These are phyloP conservation scores for Detonula confervacea DNA, from an alignment of 352 stramenopile genomes.

Conservation along the genomic window DNA sequence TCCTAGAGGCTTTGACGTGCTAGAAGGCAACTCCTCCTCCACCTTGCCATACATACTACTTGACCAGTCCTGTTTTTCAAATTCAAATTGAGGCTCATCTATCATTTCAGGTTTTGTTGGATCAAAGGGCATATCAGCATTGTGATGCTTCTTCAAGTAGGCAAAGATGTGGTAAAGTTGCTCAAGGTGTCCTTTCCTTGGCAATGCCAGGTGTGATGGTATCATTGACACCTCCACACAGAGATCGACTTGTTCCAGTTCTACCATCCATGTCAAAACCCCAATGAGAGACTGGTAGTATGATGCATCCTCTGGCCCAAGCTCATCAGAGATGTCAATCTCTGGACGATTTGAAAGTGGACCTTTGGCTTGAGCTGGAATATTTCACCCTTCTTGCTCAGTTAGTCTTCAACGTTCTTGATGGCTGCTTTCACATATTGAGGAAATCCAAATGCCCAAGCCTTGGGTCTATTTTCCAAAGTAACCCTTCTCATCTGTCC, in stretches of 20 bases:
- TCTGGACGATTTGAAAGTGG: constrained; percentile 36
- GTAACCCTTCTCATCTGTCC: constrained; percentile 28
- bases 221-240: constrained; percentile 54
- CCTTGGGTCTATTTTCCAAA: constrained; percentile 44
- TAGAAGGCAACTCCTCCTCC: constrained; percentile 19
- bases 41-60: constrained; percentile 6
- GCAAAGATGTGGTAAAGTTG: constrained; percentile 47
- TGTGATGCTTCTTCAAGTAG: constrained; percentile 54
- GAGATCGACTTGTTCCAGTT: constrained; percentile 48
- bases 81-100: no score
- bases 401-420: constrained; percentile 42
- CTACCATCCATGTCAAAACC: constrained; percentile 52
- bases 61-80: not conserved
- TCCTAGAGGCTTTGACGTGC: not conserved
- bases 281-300: constrained; percentile 59
- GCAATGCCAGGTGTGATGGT: constrained; percentile 49
- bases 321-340: constrained; percentile 44
- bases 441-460: constrained; percentile 57
- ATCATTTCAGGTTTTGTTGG: not conserved
- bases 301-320: constrained; percentile 27
- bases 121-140: constrained; percentile 11
- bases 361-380: not conserved
- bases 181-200: constrained; percentile 44
- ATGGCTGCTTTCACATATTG: constrained; percentile 53
- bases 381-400: constrained; percentile 1